Percentiles rank a stretch among this genome's conserved stretches.
Conservation (phyloP, 129 eudicot species). For the Lonicera japonica region DNA sequence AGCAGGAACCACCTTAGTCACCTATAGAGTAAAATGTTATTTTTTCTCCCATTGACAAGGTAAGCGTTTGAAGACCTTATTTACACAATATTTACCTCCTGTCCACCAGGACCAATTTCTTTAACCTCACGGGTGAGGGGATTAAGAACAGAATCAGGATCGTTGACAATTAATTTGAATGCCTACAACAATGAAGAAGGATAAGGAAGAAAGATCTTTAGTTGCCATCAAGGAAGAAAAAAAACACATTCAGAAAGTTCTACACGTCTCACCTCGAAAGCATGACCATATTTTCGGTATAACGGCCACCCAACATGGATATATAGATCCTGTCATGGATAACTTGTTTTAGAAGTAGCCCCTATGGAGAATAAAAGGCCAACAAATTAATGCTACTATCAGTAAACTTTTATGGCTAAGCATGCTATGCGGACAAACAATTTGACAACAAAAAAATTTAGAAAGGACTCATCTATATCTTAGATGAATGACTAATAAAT, state of each 20-base stretch:
- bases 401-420: constrained; percentile 7
- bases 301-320: constrained; percentile 76
- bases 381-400: constrained; percentile 29
- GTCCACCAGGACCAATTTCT: constrained; percentile 51
- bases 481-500: too few relatives aligned
- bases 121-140: constrained; percentile 46
- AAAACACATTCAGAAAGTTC: constrained; percentile 7
- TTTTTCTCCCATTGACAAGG: constrained; percentile 1
- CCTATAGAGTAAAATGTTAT: constrained; percentile 23
- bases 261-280: constrained; percentile 44
- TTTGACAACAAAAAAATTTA: too few relatives aligned
- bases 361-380: constrained; percentile 33
- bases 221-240: background rate
- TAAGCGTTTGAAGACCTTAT: background rate
- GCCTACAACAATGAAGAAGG: constrained; percentile 27
- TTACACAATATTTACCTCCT: constrained; percentile 34
- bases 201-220: background rate
- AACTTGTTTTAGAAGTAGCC: constrained; percentile 39
- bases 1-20: constrained; percentile 63
- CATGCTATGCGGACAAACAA: background rate
- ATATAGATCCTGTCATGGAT: constrained; percentile 62
- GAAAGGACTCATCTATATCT: too few relatives aligned
- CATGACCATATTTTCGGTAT: constrained; percentile 70
- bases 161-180: constrained; percentile 44
- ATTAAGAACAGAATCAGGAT: constrained; percentile 55